phyloP scores from a whole-genome alignment of 2,329 filamentous ascomycete species.

The Fusarium pininemorale region DNA sequence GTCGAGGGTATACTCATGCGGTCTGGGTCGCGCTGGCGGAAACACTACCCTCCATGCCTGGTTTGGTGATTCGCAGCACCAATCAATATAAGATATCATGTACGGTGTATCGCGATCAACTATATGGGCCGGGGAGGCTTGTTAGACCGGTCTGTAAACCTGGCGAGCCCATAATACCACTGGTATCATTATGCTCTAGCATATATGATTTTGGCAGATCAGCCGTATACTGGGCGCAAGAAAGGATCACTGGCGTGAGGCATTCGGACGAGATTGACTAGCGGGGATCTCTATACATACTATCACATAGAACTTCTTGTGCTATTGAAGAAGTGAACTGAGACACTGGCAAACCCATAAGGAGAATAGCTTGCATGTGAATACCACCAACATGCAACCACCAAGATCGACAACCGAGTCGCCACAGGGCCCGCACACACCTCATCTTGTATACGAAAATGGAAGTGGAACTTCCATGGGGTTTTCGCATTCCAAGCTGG shows the following conservation, averaged over 20 bases:
- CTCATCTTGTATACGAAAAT: background rate
- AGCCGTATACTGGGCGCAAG: background rate
- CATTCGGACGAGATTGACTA: background rate
- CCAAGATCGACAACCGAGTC: background rate
- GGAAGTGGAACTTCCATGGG: constrained; percentile 1
- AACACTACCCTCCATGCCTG: background rate
- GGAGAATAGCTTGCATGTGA: background rate
- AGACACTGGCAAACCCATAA: background rate
- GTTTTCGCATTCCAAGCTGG: constrained; percentile 15
- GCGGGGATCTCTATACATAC: background rate
- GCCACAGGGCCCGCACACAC: constrained; percentile 9
- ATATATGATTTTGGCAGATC: background rate
- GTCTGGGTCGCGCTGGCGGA: background rate
- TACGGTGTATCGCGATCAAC: background rate
- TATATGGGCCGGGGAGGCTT: background rate
- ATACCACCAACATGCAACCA: background rate
- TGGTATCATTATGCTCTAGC: background rate
- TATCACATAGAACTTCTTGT: background rate
- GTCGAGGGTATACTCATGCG: background rate
- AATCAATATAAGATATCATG: background rate
- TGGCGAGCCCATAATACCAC: background rate
- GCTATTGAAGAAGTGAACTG: background rate
- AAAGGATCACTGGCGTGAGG: background rate
- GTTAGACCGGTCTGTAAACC: background rate
- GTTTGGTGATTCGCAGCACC: background rate